Evolutionary conservation across 192 early-diverging fungal genomes (phyloP).

Genomic region (Backusella parvicylindrica): DNA sequence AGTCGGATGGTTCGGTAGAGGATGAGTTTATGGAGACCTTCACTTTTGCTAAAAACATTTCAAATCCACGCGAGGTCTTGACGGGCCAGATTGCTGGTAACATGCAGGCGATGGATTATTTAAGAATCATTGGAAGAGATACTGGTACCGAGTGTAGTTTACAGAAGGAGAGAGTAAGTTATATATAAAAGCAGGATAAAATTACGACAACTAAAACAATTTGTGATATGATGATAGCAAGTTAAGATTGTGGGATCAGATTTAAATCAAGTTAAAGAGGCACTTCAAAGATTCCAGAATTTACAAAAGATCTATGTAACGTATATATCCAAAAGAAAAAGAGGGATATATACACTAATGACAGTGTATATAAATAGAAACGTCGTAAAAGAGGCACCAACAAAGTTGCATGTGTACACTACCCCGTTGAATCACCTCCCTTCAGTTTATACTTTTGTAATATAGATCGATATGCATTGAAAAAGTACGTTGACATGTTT

Average conservation of each 20-base stretch:
- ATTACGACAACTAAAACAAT: no score
- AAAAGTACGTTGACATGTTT: neutral
- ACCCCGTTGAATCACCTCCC: neutral
- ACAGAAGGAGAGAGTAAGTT: neutral
- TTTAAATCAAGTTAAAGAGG: constrained; percentile 12
- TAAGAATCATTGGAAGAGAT: constrained; percentile 16
- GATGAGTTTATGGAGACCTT: constrained; percentile 8
- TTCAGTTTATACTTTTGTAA: neutral
- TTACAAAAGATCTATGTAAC: constrained; percentile 9
- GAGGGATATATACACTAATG: no score
- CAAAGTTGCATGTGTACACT: neutral
- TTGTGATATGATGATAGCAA: no score
- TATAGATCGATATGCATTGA: neutral
- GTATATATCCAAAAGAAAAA: neutral
- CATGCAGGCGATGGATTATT: constrained; percentile 5
- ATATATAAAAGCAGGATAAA: no score
- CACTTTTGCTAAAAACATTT: constrained; percentile 21
- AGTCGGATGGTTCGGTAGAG: neutral
- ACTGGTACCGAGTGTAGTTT: constrained; percentile 18
- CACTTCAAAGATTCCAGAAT: constrained; percentile 8
- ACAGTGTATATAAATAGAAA: neutral
- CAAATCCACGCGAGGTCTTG: constrained; percentile 9
- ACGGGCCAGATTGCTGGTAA: neutral
- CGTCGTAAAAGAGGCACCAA: neutral
- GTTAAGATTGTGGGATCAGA: constrained; percentile 5